Evolutionary conservation across 2,329 filamentous ascomycete genomes (phyloP).

Genomic region (Hymenoscyphus linearis): DNA sequence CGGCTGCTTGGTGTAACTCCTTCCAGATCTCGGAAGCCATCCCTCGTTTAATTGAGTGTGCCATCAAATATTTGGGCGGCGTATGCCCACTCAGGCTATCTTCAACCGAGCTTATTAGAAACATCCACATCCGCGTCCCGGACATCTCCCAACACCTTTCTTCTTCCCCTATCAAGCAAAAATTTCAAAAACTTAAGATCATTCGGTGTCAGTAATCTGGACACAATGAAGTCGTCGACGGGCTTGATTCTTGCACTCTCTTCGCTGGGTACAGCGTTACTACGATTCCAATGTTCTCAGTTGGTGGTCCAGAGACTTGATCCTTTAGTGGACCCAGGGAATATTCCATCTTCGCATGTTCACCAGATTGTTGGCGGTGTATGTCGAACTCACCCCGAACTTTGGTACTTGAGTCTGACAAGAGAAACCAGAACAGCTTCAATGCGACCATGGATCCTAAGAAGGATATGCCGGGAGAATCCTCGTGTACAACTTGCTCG

Average conservation of each 20-base stretch:
- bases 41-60: neutral
- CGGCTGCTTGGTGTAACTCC: neutral
- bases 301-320: slow-evolving; percentile 19
- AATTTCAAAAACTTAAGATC: neutral
- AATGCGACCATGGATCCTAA: slow-evolving; percentile 35
- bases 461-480: slow-evolving; percentile 26
- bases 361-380: slow-evolving; percentile 20
- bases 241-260: slow-evolving; percentile 9
- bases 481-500: slow-evolving; percentile 32
- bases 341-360: slow-evolving; percentile 12
- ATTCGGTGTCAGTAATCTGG: neutral
- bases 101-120: slow-evolving; percentile 5
- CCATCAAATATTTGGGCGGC: neutral
- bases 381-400: neutral
- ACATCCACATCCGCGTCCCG: neutral
- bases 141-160: neutral
- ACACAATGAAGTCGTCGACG: slow-evolving; percentile 11
- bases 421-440: slow-evolving; percentile 32
- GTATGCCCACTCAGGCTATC: neutral
- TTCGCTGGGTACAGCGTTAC: slow-evolving; percentile 1
- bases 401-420: neutral
- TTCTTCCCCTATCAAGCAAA: neutral
- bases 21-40: neutral
- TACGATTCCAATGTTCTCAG: slow-evolving; percentile 21
- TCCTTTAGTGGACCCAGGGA: slow-evolving; percentile 16